phyloP scores from a whole-genome alignment of 352 stramenopile species.

The Pythium scleroteichum region DNA sequence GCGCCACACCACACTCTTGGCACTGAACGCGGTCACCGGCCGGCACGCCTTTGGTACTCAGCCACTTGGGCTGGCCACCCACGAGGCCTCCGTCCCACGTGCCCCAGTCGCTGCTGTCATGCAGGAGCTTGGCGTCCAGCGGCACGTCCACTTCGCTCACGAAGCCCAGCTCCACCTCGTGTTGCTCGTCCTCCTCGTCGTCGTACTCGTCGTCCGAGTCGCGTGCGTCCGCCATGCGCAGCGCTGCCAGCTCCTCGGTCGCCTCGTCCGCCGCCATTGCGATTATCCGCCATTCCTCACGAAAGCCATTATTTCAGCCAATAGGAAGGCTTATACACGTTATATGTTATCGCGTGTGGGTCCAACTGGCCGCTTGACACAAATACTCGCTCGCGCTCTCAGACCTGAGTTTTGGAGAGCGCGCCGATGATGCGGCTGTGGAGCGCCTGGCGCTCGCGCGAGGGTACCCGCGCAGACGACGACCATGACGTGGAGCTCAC shows the following conservation, averaged over 20 bases:
- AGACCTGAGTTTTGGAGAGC: not conserved
- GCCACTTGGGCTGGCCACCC: conserved; percentile 87
- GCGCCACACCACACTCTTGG: conserved; percentile 38
- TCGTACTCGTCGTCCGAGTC: conserved; percentile 49
- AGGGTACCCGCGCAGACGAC: conserved; percentile 5
- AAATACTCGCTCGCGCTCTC: not conserved
- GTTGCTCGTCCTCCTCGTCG: conserved; percentile 30
- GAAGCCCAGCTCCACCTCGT: conserved; percentile 81
- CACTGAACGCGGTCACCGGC: conserved; percentile 51
- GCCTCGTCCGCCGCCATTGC: conserved; percentile 11
- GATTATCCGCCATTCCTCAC: not conserved
- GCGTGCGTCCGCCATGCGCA: conserved; percentile 13
- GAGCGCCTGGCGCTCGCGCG: conserved; percentile 26
- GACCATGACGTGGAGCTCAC: conserved; percentile 24
- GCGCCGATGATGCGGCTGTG: conserved; percentile 29
- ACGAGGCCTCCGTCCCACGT: conserved; percentile 94
- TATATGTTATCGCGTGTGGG: conserved; percentile 9
- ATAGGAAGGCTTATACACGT: conserved; percentile 19
- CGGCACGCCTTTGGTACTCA: conserved; percentile 64
- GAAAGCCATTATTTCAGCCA: conserved; percentile 21
- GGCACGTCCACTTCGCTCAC: conserved; percentile 41
- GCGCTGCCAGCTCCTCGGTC: conserved; percentile 16
- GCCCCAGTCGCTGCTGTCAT: conserved; percentile 68
- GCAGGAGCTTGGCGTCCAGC: conserved; percentile 33
- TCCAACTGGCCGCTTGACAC: conserved; percentile 7